phyloP scores from a whole-genome alignment of 495 filamentous ascomycete species.

The Talaromyces thailandensis region DNA sequence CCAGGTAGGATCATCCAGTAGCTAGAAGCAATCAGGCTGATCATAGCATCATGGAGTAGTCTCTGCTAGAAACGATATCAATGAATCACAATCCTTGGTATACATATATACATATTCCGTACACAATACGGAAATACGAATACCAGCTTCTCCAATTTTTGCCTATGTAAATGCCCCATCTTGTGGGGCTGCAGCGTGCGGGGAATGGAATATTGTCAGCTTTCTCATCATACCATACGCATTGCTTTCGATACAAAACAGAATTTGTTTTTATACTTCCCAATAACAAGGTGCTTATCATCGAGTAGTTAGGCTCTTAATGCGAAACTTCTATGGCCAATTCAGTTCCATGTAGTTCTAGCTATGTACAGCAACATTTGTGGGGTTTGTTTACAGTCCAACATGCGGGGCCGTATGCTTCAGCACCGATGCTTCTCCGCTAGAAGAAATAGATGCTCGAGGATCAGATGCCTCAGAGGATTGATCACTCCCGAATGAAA shows the following conservation, averaged over 20 bases:
- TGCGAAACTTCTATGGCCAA: neutral
- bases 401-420: neutral
- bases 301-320: neutral
- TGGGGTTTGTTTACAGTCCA: neutral
- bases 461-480: neutral
- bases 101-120: too few species aligned
- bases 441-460: neutral
- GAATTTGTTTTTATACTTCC: neutral
- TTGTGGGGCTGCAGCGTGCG: neutral
- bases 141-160: slow-evolving; percentile 1
- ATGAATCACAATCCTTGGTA: too few species aligned
- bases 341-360: neutral
- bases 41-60: too few species aligned
- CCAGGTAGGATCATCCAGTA: too few species aligned
- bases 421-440: neutral
- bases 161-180: neutral
- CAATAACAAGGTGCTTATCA: neutral
- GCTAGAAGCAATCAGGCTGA: too few species aligned
- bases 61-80: too few species aligned
- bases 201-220: neutral
- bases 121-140: neutral
- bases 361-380: neutral
- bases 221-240: neutral
- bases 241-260: neutral
- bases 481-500: slow-evolving; percentile 56